Evolutionary conservation across 257 asterid species (phyloP), one percentile per base, ranked within the genome.

Genomic region (Fraxinus americana): DNA sequence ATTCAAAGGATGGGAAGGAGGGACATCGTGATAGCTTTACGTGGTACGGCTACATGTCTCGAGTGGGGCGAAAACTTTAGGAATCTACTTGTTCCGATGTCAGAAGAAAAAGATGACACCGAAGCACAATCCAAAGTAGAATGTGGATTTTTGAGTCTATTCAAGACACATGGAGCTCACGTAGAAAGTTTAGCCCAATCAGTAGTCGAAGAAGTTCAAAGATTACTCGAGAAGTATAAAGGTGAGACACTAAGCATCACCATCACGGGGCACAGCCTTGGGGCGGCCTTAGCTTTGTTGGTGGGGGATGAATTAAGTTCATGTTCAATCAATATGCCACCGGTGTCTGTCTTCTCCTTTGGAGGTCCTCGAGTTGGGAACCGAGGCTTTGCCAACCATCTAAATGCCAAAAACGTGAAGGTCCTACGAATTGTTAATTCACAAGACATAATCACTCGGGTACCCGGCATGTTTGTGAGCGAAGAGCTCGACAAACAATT

Each of bases 281-380:
- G 99, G 1, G 99, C 98, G 0, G 99, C 99, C 25, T 77, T 92
- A 2, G 92, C 99, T 19, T 74, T 94, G 7, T 74, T 94, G 2
- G 97, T 92, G 0, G 99, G 87, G 0, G 88, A 92, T 34, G 94
- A 89, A 21, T 78, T 94, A 1, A 92, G 97, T 69, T 78, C 85
- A 1, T 89, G 90, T 3, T 82, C 91, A 0, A 87, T 88, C 0
- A 67, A 87, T 27, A 67, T 78, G 67, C 96, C 98, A 1, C 97
- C 97, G 0, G 83, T 94, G 11, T 94, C 99, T 0, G 97, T 94
- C 35, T 88, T 91, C 87, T 90, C 98, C 0, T 92, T 94, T 66
- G 99, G 98, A 0, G 98, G 98, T 1, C 99, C 99, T 0, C 85
- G 98, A 1, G 99, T 94, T 0, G 98, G 99, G 6, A 92, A 94